Evolutionary conservation across 1,284 basidiomycete genomes (phyloP).

Genomic region (Lignosus rhinocerotis): DNA sequence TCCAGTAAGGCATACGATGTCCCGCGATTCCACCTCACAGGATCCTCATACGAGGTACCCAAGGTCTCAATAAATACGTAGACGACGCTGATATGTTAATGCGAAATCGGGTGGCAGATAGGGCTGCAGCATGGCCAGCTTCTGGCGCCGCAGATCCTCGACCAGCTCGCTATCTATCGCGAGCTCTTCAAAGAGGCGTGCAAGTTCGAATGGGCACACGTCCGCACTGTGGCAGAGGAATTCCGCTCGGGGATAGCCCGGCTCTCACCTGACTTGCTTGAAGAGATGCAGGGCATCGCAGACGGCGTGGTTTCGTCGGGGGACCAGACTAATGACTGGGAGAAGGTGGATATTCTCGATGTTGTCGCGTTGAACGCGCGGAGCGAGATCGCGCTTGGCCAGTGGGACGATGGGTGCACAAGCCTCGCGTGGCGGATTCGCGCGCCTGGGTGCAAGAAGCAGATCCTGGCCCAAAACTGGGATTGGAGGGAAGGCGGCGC

Average conservation of each 20-base stretch:
- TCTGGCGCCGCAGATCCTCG: slow-evolving; percentile 31
- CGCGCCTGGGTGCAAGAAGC: slow-evolving; percentile 16
- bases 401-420: slow-evolving; percentile 41
- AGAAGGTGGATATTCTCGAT: slow-evolving; percentile 30
- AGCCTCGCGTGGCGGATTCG: slow-evolving; percentile 34
- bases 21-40: slow-evolving; percentile 1
- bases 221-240: slow-evolving; percentile 29
- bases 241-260: slow-evolving; percentile 28
- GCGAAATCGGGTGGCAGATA: slow-evolving; percentile 25
- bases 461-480: slow-evolving; percentile 41
- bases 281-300: slow-evolving; percentile 38
- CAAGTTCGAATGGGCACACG: slow-evolving; percentile 36
- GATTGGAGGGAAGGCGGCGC: slow-evolving; percentile 38
- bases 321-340: background rate
- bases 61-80: too few relatives aligned
- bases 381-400: slow-evolving; percentile 40
- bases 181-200: slow-evolving; percentile 33
- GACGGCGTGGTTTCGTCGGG: slow-evolving; percentile 26
- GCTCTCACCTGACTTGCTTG: slow-evolving; percentile 33
- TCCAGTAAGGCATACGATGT: background rate
- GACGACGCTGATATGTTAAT: background rate
- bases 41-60: slow-evolving; percentile 10
- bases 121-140: slow-evolving; percentile 33
- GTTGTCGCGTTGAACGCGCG: slow-evolving; percentile 39
- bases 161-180: slow-evolving; percentile 35